Evolutionary conservation across 371 early-diverging fungal genomes (phyloP), one percentile per base, ranked within the genome.

Genomic region (Dichotomocladium elegans): DNA sequence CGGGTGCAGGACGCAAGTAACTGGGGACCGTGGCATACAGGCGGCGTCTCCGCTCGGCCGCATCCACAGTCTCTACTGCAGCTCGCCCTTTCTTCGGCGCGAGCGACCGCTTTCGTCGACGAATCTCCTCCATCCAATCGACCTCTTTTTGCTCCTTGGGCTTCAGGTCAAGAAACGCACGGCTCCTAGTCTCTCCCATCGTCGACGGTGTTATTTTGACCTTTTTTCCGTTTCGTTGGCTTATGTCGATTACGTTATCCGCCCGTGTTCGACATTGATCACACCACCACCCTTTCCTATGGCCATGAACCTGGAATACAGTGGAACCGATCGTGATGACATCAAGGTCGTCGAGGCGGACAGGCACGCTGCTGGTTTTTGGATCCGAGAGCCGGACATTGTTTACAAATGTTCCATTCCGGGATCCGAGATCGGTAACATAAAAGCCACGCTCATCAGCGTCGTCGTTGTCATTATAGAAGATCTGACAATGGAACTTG

Each of bases 361-460:
- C 17, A 0, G 77, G 77, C 5, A 64, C 26, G 31, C 77, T 76
- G 30, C 65, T 64, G 8, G 55, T 47, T 31, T 72, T 76, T 9
- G 68, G 34, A 4, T 58, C 60, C 0, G 73, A 76, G 15, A 76
- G 34, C 3, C 73, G 55, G 15, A 62, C 40, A 2, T 48, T 48
- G 29, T 76, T 76, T 11, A 72, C 30, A 51, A 62, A 68, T 5
- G 77, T 76, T 10, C 77, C 77, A 50, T 76, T 68, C 44, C 62
- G 62, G 8, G 77, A 76, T 0, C 77, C 77, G 22, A 64, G 52
- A 28, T 76, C 77, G 15, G 61, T 53, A 10, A 76, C 55, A 27
- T 49, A 58, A 35, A 69, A 75, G 19, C n/a, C 24, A 6, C 41
- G 22, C 0, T 41, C 40, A n/a, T 50, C 28, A n/a, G n/a, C n/a